Evolutionary conservation across 495 filamentous ascomycete genomes (phyloP).

Genomic region (Thozetella sp.): DNA sequence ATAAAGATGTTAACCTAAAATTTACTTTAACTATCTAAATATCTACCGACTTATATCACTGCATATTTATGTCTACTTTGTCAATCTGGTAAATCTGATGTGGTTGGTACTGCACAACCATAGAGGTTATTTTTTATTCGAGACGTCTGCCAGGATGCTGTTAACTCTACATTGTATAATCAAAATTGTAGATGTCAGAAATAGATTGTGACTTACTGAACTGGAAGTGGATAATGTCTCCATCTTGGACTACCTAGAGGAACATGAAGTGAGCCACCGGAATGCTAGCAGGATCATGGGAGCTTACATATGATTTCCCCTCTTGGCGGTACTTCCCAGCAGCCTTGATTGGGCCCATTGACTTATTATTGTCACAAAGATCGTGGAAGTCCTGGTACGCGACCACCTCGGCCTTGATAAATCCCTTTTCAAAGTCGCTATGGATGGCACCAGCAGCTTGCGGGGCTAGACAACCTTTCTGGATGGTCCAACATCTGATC

Average conservation of each 20-base stretch:
- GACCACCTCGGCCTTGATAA: conserved; percentile 1
- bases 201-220: not conserved
- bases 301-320: not conserved
- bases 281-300: not conserved
- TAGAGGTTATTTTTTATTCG: no score
- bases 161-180: no score
- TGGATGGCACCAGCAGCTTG: conserved; percentile 1
- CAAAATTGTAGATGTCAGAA: no score
- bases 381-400: conserved; percentile 1
- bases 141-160: no score
- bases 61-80: no score
- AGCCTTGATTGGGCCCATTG: not conserved
- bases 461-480: conserved; percentile 6
- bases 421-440: conserved; percentile 3
- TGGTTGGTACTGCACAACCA: no score
- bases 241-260: not conserved
- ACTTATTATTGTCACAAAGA: not conserved
- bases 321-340: conserved; percentile 1
- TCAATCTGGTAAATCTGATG: no score
- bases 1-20: no score
- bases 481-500: conserved; percentile 33
- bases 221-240: not conserved
- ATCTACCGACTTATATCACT: no score
- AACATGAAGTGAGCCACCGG: not conserved
- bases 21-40: no score